Evolutionary conservation across 345 rosid genomes (phyloP).

Genomic region (Brassica carinata): DNA sequence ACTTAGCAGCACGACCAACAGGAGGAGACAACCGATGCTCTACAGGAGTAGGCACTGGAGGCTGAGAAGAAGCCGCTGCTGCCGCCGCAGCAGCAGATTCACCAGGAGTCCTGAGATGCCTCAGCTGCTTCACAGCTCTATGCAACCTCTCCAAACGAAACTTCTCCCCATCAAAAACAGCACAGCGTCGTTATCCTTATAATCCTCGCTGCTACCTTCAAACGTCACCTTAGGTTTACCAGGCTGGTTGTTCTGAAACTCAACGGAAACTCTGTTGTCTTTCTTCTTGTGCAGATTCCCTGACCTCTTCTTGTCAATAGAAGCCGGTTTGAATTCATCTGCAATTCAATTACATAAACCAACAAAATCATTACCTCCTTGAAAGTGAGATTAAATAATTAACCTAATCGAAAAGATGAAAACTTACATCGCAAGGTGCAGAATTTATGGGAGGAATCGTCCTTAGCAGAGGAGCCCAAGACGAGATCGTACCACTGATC

Average conservation of each 20-base stretch:
- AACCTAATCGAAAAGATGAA: too few species aligned
- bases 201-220: slow-evolving; percentile 55
- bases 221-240: slow-evolving; percentile 82
- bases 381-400: not conserved
- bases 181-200: not conserved
- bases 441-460: slow-evolving; percentile 58
- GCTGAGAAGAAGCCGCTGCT: not conserved
- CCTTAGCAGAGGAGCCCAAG: slow-evolving; percentile 72
- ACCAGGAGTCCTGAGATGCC: slow-evolving; percentile 36
- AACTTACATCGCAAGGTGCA: slow-evolving; percentile 78
- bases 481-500: slow-evolving; percentile 84
- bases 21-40: slow-evolving; percentile 57
- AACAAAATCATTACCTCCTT: not conserved
- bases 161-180: slow-evolving; percentile 75
- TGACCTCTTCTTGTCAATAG: slow-evolving; percentile 75
- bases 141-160: slow-evolving; percentile 79
- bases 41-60: slow-evolving; percentile 21
- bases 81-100: slow-evolving; percentile 55
- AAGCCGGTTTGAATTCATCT: slow-evolving; percentile 95
- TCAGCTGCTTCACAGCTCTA: slow-evolving; percentile 82
- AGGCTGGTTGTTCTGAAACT: slow-evolving; percentile 78
- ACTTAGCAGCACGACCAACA: slow-evolving; percentile 50
- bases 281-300: slow-evolving; percentile 74
- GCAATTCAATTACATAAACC: slow-evolving; percentile 12
- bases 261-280: slow-evolving; percentile 79